These are phyloP conservation scores for Thelephora terrestris DNA, from an alignment of 1,284 basidiomycete species.

Conservation along the genomic window DNA sequence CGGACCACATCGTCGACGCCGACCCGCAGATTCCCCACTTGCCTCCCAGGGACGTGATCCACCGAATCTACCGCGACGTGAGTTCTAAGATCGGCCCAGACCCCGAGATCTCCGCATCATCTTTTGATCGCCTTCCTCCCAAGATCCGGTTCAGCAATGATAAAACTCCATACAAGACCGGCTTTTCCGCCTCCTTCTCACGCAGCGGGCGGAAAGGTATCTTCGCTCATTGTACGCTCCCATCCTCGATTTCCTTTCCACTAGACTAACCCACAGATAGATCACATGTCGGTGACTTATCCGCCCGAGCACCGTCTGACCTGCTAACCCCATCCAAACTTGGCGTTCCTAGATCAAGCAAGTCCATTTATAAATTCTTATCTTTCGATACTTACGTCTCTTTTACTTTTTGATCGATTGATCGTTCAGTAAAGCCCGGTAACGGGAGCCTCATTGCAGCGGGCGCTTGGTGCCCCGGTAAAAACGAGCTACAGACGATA, in stretches of 20 bases:
- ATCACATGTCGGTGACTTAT: conserved; percentile 26
- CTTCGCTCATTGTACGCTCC: conserved; percentile 63
- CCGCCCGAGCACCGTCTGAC: neutral
- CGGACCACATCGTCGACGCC: conserved; percentile 51
- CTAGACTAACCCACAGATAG: conserved; percentile 16
- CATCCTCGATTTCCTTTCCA: neutral
- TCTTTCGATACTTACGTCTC: neutral
- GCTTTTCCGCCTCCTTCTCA: conserved; percentile 70
- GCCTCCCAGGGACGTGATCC: conserved; percentile 78
- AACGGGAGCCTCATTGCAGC: conserved; percentile 65
- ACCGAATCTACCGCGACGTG: conserved; percentile 80
- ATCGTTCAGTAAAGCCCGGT: conserved; percentile 53
- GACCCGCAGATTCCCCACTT: conserved; percentile 78
- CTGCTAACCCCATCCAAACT: too few relatives aligned
- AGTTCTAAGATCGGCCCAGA: conserved; percentile 16
- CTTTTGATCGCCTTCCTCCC: neutral
- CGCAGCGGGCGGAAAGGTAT: conserved; percentile 72
- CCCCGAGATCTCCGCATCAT: neutral
- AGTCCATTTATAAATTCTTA: neutral
- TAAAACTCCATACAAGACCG: conserved; percentile 86
- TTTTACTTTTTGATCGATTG: conserved; percentile 1
- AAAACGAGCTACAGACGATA: conserved; percentile 67
- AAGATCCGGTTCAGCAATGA: conserved; percentile 88
- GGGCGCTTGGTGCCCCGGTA: conserved; percentile 78
- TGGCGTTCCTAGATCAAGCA: conserved; percentile 10